These are phyloP conservation scores for Lipomyces orientalis DNA, from an alignment of 805 yeast genomes.

Conservation along the genomic window DNA sequence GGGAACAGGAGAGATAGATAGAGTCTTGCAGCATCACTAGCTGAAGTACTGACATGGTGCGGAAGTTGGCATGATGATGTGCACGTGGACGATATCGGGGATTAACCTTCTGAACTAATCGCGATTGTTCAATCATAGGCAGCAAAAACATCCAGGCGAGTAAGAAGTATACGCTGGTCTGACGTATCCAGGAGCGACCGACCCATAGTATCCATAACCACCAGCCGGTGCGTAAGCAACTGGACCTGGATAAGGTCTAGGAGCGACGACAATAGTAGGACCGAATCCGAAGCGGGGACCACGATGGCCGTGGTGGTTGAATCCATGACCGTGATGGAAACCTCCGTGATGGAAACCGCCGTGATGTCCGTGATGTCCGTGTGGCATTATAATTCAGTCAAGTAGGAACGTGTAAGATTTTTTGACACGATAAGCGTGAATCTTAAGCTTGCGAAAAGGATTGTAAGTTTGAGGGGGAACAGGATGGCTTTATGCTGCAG, in stretches of 20 bases:
- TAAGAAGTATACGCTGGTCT: constrained; percentile 21
- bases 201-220: constrained; percentile 34
- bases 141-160: constrained; percentile 26
- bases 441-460: too few relatives aligned
- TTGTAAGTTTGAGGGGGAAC: not conserved
- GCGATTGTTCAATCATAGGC: constrained; percentile 12
- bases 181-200: constrained; percentile 21
- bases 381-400: constrained; percentile 5
- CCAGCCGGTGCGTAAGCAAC: constrained; percentile 25
- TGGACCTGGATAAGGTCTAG: constrained; percentile 22
- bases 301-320: constrained; percentile 5
- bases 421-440: too few relatives aligned
- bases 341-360: constrained; percentile 30
- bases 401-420: not conserved
- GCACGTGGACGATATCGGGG: not conserved
- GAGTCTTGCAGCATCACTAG: not conserved
- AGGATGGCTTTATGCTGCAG: not conserved
- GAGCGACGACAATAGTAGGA: constrained; percentile 35
- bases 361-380: constrained; percentile 19
- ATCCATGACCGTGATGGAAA: constrained; percentile 22
- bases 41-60: not conserved
- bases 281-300: constrained; percentile 23
- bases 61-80: not conserved
- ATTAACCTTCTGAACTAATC: not conserved
- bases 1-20: not conserved